Percentiles rank a stretch among this genome's conserved stretches.
These are phyloP conservation scores for Ophiognomonia clavigignenti-juglandacearum DNA, from an alignment of 2,329 filamentous ascomycete genomes.

Conservation along the genomic window DNA sequence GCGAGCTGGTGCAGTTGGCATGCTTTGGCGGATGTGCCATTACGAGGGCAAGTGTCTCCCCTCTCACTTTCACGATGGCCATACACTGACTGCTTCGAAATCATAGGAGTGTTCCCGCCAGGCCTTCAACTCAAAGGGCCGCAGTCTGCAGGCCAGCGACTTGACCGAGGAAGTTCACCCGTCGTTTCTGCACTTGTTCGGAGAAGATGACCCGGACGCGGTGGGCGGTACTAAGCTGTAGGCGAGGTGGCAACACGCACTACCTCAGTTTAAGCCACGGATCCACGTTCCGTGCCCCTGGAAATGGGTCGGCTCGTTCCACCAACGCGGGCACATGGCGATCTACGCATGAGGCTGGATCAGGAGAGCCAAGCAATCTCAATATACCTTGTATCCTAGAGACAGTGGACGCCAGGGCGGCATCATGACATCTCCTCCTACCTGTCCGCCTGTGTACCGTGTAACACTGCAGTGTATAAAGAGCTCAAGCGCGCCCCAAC, in stretches of 20 bases:
- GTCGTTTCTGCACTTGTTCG: constrained; percentile 76
- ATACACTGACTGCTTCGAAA: constrained; percentile 9
- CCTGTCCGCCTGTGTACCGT: too few species aligned
- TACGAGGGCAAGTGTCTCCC: constrained; percentile 60
- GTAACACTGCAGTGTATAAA: not conserved
- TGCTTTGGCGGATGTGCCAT: constrained; percentile 84
- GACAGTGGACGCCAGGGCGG: not conserved
- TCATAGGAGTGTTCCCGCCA: constrained; percentile 73
- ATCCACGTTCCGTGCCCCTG: not conserved
- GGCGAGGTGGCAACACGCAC: not conserved
- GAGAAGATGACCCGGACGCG: constrained; percentile 53
- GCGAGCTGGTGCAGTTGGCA: constrained; percentile 63
- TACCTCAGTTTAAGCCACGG: not conserved
- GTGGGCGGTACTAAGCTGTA: constrained; percentile 31
- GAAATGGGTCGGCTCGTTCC: not conserved
- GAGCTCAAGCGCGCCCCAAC: too few species aligned
- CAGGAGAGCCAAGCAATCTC: not conserved
- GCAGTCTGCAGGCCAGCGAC: constrained; percentile 88
- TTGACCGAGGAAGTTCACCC: constrained; percentile 84
- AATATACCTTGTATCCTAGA: not conserved
- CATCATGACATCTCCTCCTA: too few species aligned
- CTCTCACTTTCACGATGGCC: not conserved
- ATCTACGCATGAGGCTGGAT: not conserved
- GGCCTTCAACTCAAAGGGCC: constrained; percentile 79
- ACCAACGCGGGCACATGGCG: not conserved